These are phyloP conservation scores for Penicillium longicatenatum DNA, from an alignment of 495 filamentous ascomycete species.

Conservation along the genomic window DNA sequence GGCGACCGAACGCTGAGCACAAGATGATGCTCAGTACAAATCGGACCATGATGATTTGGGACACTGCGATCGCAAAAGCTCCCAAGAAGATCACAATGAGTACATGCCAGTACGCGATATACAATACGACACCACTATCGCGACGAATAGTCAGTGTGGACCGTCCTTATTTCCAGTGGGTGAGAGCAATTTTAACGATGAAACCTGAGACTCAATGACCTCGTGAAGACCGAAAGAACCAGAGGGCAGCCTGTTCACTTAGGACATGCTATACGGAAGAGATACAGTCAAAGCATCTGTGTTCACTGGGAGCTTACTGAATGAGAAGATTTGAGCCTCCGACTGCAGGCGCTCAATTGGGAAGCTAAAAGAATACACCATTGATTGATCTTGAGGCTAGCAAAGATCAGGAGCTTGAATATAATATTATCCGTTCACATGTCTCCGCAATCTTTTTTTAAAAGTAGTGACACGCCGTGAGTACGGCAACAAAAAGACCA, in stretches of 20 bases:
- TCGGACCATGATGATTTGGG: constrained; percentile 13
- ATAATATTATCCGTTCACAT: background rate
- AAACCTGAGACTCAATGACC: background rate
- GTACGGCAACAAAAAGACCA: background rate
- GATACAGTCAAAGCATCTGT: background rate
- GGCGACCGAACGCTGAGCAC: constrained; percentile 4
- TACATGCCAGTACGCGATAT: constrained; percentile 9
- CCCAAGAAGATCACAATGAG: background rate
- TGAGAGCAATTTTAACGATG: constrained; percentile 7
- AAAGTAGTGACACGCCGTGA: background rate
- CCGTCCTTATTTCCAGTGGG: constrained; percentile 6
- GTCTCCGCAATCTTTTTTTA: background rate
- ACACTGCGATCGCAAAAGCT: constrained; percentile 11
- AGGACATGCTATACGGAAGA: background rate
- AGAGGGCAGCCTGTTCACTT: background rate
- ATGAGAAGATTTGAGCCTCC: too few species aligned
- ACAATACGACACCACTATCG: constrained; percentile 12
- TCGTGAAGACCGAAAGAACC: constrained; percentile 1
- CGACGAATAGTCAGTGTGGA: constrained; percentile 10
- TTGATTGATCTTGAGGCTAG: background rate
- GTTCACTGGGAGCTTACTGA: too few species aligned
- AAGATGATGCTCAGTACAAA: constrained; percentile 16
- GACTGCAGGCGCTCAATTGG: too few species aligned
- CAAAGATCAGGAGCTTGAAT: constrained; percentile 1
- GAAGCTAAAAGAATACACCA: too few species aligned